Evolutionary conservation across 352 stramenopile species (phyloP).

Genomic region (Phytophthora sansomeana): DNA sequence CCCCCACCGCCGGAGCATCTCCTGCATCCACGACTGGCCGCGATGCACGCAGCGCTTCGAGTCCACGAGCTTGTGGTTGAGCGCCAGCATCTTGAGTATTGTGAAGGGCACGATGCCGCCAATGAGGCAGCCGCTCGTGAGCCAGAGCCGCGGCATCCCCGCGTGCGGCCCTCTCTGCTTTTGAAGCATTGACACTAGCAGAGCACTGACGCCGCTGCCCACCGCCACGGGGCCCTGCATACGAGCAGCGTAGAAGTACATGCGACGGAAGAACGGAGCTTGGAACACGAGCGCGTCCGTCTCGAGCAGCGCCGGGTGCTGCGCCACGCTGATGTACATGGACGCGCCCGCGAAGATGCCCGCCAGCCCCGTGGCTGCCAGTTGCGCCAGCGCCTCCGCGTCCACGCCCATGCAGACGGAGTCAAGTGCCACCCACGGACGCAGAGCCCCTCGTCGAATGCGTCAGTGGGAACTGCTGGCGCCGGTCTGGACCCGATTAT

Average conservation of each 20-base stretch:
- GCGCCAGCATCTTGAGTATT: conserved; percentile 64
- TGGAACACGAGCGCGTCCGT: conserved; percentile 64
- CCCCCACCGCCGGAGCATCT: conserved; percentile 63
- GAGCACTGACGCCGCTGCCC: conserved; percentile 57
- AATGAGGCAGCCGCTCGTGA: conserved; percentile 64
- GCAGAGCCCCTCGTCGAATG: background rate
- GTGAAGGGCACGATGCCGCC: conserved; percentile 73
- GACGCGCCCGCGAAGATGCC: conserved; percentile 76
- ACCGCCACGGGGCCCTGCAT: conserved; percentile 70
- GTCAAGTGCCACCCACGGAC: no score
- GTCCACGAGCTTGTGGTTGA: conserved; percentile 73
- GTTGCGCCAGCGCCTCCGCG: conserved; percentile 68
- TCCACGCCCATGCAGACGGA: conserved; percentile 43
- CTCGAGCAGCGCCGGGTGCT: conserved; percentile 77
- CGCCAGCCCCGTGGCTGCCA: conserved; percentile 63
- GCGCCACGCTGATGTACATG: conserved; percentile 75
- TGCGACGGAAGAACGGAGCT: conserved; percentile 76
- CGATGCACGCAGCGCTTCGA: conserved; percentile 46
- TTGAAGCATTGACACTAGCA: conserved; percentile 59
- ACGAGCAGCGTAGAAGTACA: conserved; percentile 80
- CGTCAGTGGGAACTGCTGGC: background rate
- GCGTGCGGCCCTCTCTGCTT: conserved; percentile 31
- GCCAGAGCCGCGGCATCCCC: conserved; percentile 60
- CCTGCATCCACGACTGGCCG: conserved; percentile 56
- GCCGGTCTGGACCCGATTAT: background rate